Evolutionary conservation across 352 stramenopile genomes (phyloP).

Genomic region (Saprolegnia parasitica): DNA sequence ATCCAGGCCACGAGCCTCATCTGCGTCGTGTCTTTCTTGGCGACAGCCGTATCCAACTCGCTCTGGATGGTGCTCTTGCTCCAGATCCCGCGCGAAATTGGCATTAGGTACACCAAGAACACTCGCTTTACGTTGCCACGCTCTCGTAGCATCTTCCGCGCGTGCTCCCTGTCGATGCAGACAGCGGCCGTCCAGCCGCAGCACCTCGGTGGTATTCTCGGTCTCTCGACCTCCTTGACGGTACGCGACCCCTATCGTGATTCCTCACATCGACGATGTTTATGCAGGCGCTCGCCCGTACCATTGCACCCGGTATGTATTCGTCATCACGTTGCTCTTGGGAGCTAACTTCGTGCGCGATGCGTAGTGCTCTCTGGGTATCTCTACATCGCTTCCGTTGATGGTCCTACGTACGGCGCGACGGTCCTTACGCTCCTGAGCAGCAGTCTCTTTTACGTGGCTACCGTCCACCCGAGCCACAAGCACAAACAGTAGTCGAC

Average conservation of each 20-base stretch:
- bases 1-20: slow-evolving; percentile 59
- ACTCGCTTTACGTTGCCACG: slow-evolving; percentile 12
- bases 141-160: slow-evolving; percentile 59
- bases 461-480: not conserved
- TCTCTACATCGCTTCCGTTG: slow-evolving; percentile 65
- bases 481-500: not conserved
- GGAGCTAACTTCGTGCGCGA: not conserved
- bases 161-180: slow-evolving; percentile 69
- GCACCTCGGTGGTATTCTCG: slow-evolving; percentile 71
- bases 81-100: slow-evolving; percentile 62
- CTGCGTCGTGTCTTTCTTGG: slow-evolving; percentile 69
- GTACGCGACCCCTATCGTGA: slow-evolving; percentile 32
- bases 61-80: slow-evolving; percentile 51
- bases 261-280: not conserved
- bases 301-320: slow-evolving; percentile 62
- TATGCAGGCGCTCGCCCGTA: slow-evolving; percentile 65
- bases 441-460: slow-evolving; percentile 16
- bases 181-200: slow-evolving; percentile 64
- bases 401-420: slow-evolving; percentile 62
- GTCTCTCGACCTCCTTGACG: slow-evolving; percentile 71
- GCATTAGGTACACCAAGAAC: slow-evolving; percentile 43
- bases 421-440: slow-evolving; percentile 56
- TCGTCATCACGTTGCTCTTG: not conserved
- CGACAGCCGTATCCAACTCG: slow-evolving; percentile 46
- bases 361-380: slow-evolving; percentile 68